Base-by-base conservation (phyloP, 192 early-diverging fungal species). In the Backusella westeae region DNA sequence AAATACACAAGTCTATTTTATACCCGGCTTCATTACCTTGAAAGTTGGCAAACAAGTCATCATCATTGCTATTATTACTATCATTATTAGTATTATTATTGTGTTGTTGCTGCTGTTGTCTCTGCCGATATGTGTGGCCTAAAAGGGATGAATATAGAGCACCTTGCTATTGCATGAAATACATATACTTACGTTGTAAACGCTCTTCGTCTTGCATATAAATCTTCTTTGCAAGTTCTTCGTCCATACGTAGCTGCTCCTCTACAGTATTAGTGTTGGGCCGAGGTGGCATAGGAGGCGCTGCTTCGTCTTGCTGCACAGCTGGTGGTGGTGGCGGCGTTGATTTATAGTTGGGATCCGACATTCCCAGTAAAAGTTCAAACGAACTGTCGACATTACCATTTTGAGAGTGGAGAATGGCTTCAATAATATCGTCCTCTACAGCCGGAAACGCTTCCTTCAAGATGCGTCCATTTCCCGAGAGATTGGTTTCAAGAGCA, bases 161-260 rank as follows among this genome's bases (percentile, higher is more conserved):
- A 12, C 38, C 10, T 10, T 39, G 38, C 38, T 39, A 10, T 10
- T 39, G 8, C 10, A 39, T 12, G 12, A 10, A 3, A 39, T 12
- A 39, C 10, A 39, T 39, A 53, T 53, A 6, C 56, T 32, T 63
- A 63, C 56, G 21, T 5, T 76, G 67, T 26, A 72, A 21, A 75
- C 85, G 71, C 36, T 71, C 67, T 68, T 87, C 87, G 65, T 85
- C 87, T 76, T 88, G 85, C 34, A 85, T 71, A 0, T 85, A 84
- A 29, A 89, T 44, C 26, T 81, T 80, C 17, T 82, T 81, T 44
- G 88, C 88, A 76, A 82, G 82, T 63, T 89, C 87, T 72, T 89
- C 88, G 34, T 89, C 88, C 32, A 80, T 75, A n/a, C 81, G 79
- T 69, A 89, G 67, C 71, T 89, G 88, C 32, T 89, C 85, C 66